These are phyloP conservation scores for Mucor irregularis DNA, from an alignment of 371 early-diverging fungal genomes.

Conservation along the genomic window DNA sequence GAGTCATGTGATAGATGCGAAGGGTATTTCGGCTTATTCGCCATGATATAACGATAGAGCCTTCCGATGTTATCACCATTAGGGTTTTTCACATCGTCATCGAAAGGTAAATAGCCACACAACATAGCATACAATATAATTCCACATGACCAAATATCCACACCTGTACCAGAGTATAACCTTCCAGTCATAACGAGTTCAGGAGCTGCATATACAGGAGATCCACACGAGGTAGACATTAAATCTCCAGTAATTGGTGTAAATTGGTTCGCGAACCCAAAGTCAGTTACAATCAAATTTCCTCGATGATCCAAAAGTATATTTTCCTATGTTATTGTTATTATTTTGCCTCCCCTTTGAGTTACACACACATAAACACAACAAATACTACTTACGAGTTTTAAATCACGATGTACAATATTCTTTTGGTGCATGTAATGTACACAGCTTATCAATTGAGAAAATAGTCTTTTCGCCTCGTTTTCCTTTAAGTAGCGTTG, in stretches of 20 bases:
- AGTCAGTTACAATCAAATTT: constrained; percentile 97
- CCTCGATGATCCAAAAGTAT: constrained; percentile 84
- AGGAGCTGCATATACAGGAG: constrained; percentile 98
- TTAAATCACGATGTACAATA: constrained; percentile 95
- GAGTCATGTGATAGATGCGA: constrained; percentile 79
- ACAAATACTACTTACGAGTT: constrained; percentile 67
- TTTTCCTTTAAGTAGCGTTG: constrained; percentile 86
- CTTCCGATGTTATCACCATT: constrained; percentile 96
- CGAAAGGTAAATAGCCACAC: constrained; percentile 98
- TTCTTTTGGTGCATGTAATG: constrained; percentile 85
- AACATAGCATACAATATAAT: constrained; percentile 97
- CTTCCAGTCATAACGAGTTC: constrained; percentile 96
- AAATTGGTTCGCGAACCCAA: constrained; percentile 98
- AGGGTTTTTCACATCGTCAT: constrained; percentile 97
- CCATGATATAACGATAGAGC: constrained; percentile 92
- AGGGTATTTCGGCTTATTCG: constrained; percentile 86
- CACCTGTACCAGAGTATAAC: constrained; percentile 94
- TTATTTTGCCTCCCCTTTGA: background rate
- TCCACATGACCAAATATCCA: constrained; percentile 96
- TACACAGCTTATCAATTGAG: constrained; percentile 90
- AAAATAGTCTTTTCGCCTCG: constrained; percentile 89
- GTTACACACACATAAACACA: background rate
- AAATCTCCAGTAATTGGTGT: constrained; percentile 67
- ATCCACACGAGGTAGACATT: constrained; percentile 94
- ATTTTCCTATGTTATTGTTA: constrained; percentile 85